Base-by-base conservation (phyloP, 2,329 filamentous ascomycete species). In the Pseudogymnoascus sp. region DNA sequence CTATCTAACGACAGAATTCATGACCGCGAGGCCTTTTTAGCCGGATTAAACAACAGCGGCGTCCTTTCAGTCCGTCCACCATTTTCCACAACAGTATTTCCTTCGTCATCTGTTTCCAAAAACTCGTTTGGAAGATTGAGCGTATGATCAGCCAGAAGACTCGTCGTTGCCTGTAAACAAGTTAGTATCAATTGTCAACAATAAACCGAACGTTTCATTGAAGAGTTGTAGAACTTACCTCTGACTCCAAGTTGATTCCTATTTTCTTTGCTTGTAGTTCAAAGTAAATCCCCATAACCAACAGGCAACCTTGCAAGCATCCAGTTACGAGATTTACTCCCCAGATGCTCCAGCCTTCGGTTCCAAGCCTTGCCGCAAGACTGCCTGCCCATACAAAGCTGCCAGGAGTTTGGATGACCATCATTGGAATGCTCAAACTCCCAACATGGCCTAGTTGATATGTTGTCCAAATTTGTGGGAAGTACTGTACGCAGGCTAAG, bases 371-470 rank as follows among this genome's bases (percentile, higher is more conserved):
- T 6, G 84, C 85, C 61, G 88, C 91, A 47, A 99, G 78, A 73
- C 92, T 97, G 11, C 83, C 87, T 0, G 93, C 92, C 77, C 96
- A 97, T 6, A 99, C 78, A 69, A 96, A 87, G 64, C 91, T 92
- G 0, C 95, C 95, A 0, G 95, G 95, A 0, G 93, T 97, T 75
- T 99, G 95, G 35, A 99, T 96, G 73, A 90, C 89, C 93, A 99
- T 97, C 89, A 97, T 97, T 4, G 91, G 88, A 63, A 99, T 95
- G 71, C 91, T 96, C 70, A 99, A 78, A 74, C 92, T 96, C 62
- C 92, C 92, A 1, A 96, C 89, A 70, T 93, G 88, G 73, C 93
- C 89, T 64, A 97, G 79, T 61, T 81, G 83, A 77, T 90, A 96
- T 0, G 95, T 99, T 61, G 90, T 97, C 78, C 87, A 92, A 67